phyloP scores from a whole-genome alignment of 768 basidiomycete genomes.

The Psilocybe azurescens region DNA sequence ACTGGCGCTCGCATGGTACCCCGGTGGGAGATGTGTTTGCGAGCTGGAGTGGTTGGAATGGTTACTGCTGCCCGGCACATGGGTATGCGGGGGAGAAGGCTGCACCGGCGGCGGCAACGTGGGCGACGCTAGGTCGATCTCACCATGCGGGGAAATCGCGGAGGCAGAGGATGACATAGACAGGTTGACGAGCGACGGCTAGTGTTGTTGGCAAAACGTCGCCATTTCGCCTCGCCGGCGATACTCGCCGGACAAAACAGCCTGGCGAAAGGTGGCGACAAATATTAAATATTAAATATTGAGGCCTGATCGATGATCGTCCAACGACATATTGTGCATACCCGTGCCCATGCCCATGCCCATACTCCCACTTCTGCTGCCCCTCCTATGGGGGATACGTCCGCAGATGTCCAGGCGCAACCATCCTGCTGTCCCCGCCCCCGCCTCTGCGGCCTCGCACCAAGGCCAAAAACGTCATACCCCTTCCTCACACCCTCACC shows the following conservation, averaged over 20 bases:
- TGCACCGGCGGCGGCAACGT: background rate
- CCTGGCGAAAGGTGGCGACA: background rate
- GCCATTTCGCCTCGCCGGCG: too few species aligned
- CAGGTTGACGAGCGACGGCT: conserved; percentile 23
- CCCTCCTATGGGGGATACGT: conserved; percentile 4
- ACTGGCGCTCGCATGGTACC: too few species aligned
- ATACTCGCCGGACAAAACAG: too few species aligned
- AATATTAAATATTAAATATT: too few species aligned
- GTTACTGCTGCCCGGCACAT: background rate
- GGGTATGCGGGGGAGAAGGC: background rate
- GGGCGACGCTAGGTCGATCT: conserved; percentile 1
- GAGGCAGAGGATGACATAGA: background rate
- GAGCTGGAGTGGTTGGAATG: background rate
- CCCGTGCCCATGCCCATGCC: background rate
- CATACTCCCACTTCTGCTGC: background rate
- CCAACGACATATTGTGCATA: background rate
- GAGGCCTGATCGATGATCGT: background rate
- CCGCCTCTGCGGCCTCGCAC: too few species aligned
- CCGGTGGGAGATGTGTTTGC: conserved; percentile 10
- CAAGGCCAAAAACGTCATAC: background rate
- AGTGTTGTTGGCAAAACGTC: too few species aligned
- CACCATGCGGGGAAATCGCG: background rate
- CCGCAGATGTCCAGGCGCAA: background rate
- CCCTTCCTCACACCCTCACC: background rate
- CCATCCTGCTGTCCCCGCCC: too few species aligned